Evolutionary conservation across 2,329 filamentous ascomycete species (phyloP), one percentile per base, ranked within the genome.

Genomic region (Thelonectria olida): DNA sequence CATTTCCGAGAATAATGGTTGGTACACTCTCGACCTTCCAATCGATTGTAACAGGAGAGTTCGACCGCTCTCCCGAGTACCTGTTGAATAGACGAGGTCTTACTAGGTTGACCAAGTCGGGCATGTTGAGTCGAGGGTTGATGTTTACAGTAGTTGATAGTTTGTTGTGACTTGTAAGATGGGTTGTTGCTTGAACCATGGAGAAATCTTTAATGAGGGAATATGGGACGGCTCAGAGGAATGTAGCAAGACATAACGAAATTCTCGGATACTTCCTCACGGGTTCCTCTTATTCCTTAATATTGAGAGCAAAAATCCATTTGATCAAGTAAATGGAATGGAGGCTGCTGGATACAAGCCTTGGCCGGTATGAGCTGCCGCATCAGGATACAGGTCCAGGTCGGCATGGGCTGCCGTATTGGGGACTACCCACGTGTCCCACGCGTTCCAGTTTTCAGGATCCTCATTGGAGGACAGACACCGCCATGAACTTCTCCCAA

Each of bases 11-110:
- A 1, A 69, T n/a, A 1, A 69, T 49, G 0, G 58, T 58, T 1
- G 67, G 54, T 0, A 48, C 48, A 1, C 49, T 64, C 2, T 66
- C 53, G 2, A 66, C 56, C 1, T 42, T 60, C 9, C 54, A 70
- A 7, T 58, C 27, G 1, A 70, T 48, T 0, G 49, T 58, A 6
- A 49, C 58, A 8, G 49, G 10, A 1, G 53, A n/a, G 2, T 0
- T 36, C 31, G 12, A 34, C 7, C 9, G 17, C 13, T 41, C 17
- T 3, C 28, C 19, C 1, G 15, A 3, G 7, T 4, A 27, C 7
- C 41, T 52, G 19, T 41, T 48, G 2, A 64, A 41, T 4, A 20
- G 8, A 12, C 23, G 51, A 22, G 67, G 61, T 4, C 17, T 69
- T 41, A 63, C 61, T 6, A 61, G 7, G 15, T 23, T 44, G 2